phyloP scores from a whole-genome alignment of 108 stramenopile genomes.

The Nitzschia inconspicua region DNA sequence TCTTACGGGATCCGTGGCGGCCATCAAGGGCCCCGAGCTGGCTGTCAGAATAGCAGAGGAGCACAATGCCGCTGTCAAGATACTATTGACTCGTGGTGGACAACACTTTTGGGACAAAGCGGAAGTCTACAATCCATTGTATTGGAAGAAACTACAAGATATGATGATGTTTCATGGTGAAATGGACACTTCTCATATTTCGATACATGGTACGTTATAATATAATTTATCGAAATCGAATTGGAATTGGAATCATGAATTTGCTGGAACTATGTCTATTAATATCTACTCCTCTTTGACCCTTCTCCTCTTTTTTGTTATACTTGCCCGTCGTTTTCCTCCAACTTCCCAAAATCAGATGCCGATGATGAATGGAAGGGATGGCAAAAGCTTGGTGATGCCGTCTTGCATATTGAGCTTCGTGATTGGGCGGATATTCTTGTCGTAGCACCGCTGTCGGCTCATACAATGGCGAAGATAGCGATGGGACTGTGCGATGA shows the following conservation, averaged over 20 bases:
- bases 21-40: slow-evolving; percentile 86
- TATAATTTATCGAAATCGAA: not conserved
- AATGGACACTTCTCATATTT: slow-evolving; percentile 9
- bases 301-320: not conserved
- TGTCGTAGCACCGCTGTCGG: slow-evolving; percentile 80
- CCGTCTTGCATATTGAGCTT: slow-evolving; percentile 89
- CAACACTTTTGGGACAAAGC: slow-evolving; percentile 70
- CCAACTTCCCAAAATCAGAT: slow-evolving; percentile 24
- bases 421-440: slow-evolving; percentile 87
- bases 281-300: not conserved
- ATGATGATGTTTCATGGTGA: not conserved
- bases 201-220: slow-evolving; percentile 12
- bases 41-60: slow-evolving; percentile 53
- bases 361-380: slow-evolving; percentile 78
- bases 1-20: slow-evolving; percentile 86
- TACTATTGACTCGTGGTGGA: slow-evolving; percentile 68
- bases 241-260: too few species aligned
- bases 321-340: not conserved
- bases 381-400: slow-evolving; percentile 73
- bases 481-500: slow-evolving; percentile 88
- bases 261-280: not conserved
- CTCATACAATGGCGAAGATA: slow-evolving; percentile 84
- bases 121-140: slow-evolving; percentile 48
- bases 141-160: slow-evolving; percentile 47
- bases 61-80: slow-evolving; percentile 37